Evolutionary conservation across 2,329 filamentous ascomycete species (phyloP).

Genomic region (Dothideomycetes sp.): DNA sequence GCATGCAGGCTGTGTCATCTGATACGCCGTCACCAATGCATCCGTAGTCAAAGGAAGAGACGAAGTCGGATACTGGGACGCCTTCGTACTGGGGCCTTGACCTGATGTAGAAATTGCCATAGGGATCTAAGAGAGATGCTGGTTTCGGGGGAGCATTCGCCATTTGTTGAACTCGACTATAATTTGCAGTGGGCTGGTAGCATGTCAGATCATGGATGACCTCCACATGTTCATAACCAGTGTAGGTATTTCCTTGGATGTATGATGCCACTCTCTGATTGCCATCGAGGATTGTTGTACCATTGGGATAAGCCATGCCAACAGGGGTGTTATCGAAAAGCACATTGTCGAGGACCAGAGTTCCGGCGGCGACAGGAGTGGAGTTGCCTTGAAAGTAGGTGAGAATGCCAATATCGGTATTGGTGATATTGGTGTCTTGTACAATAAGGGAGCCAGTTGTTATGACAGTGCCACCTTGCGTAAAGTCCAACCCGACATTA

Average conservation of each 20-base stretch:
- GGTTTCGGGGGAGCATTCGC: slow-evolving; percentile 11
- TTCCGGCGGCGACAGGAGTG: slow-evolving; percentile 56
- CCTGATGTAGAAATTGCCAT: slow-evolving; percentile 15
- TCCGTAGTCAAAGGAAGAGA: slow-evolving; percentile 42
- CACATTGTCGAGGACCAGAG: slow-evolving; percentile 69
- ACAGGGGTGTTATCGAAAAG: slow-evolving; percentile 56
- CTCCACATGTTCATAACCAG: slow-evolving; percentile 23
- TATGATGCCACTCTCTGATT: slow-evolving; percentile 55
- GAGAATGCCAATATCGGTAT: slow-evolving; percentile 55
- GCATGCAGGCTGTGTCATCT: slow-evolving; percentile 76
- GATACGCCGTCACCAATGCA: slow-evolving; percentile 72
- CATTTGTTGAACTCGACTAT: slow-evolving; percentile 12
- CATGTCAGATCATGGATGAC: slow-evolving; percentile 16
- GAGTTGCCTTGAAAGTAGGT: slow-evolving; percentile 52
- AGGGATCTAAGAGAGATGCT: slow-evolving; percentile 7
- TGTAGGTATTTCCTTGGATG: slow-evolving; percentile 63
- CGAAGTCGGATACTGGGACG: slow-evolving; percentile 50
- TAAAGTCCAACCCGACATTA: slow-evolving; percentile 68
- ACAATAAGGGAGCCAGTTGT: slow-evolving; percentile 65
- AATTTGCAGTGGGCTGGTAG: slow-evolving; percentile 16
- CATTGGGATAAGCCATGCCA: slow-evolving; percentile 47
- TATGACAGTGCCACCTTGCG: slow-evolving; percentile 37
- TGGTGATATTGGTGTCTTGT: slow-evolving; percentile 58
- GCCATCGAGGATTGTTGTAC: slow-evolving; percentile 51
- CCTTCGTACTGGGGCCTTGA: slow-evolving; percentile 27